Base-by-base conservation (phyloP, 1,139 yeast species). In the Kodamaea fungicola region DNA sequence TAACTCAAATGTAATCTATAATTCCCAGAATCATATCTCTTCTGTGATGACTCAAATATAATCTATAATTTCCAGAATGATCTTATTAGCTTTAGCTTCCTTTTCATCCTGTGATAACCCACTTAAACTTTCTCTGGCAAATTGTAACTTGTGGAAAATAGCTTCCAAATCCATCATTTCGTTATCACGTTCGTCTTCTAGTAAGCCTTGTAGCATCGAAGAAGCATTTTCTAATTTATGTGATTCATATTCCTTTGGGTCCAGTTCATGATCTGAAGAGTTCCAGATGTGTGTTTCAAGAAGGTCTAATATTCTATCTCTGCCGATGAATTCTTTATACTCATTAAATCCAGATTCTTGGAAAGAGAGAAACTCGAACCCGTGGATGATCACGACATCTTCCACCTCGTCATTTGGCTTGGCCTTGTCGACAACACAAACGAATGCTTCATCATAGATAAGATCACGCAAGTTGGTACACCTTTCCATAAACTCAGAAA, bases 231-330 rank as follows among this genome's bases (percentile, higher is more conserved):
- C 48, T 28, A 43, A 29, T 41, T 65, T 62, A 31, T 47, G 51
- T 10, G 43, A 35, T n/a, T 46, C 46, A 32, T 48, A 50, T 3
- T 34, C 35, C 3, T 37, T 35, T 7, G n/a, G 28, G 8, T 10
- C 19, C 12, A 12, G 8, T 23, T 38, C 32, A 1, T 33, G 28
- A n/a, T 22, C 34, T 35, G 54, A 49, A 31, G 55, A 51, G 10
- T 47, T 42, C 76, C 76, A 71, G 23, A 66, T 71, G 42, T 71
- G 73, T 2, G 67, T 51, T 22, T 70, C 64, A 8, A 71, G 41
- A 12, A 71, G 42, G 41, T 71, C 76, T 4, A 46, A 35, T 6
- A 71, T 37, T 32, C 76, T 37, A 22, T 52, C 56, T 28, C 42
- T 46, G 0, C 65, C 61, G 7, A 39, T 26, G 3, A 32, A 31